Evolutionary conservation across 1,139 yeast genomes (phyloP), one percentile per base, ranked within the genome.

Genomic region (Meyerozyma elateridarum): DNA sequence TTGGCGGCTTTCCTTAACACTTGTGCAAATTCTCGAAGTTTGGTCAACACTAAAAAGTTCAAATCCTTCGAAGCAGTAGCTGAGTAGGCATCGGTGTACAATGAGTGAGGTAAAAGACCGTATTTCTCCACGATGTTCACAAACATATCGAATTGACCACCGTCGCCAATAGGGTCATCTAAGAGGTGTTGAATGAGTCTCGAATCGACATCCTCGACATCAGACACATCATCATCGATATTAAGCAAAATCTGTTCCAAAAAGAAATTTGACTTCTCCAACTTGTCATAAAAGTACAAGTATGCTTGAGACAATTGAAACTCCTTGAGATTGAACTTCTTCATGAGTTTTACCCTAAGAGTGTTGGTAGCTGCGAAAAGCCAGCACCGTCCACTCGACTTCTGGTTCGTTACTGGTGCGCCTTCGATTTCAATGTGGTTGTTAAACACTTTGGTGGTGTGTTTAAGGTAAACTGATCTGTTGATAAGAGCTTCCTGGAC

Each of bases 241-340:
- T 36, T 42, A 9, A 30, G 38, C 16, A 36, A 33, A 25, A 46
- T 41, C 25, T 37, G 40, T 19, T 46, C 44, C 24, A 46, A 34
- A 29, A 45, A 44, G 28, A 19, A 44, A 35, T 45, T 47, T 25
- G 45, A 33, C 42, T 59, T 57, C 38, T 60, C 65, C 30, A 60
- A 48, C 42, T 59, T 59, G 43, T 59, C 64, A 39, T 56, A 59
- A 32, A 59, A 60, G 41, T 47, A 58, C 31, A 59, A 48, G 40
- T 58, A 60, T 14, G 60, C 46, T 28, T 45, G 49, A 17, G 47
- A 40, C 22, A 46, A 41, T 32, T 45, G 48, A 30, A 45, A 47
- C 30, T 47, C 50, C 33, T 45, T 44, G 22, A 47, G 22, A 25
- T 39, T 37, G 31, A 37, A 38, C 32, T 39, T 43, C 32, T 41